phyloP scores from a whole-genome alignment of 2,329 filamentous ascomycete genomes.

The Cladosporium cucumerinum region DNA sequence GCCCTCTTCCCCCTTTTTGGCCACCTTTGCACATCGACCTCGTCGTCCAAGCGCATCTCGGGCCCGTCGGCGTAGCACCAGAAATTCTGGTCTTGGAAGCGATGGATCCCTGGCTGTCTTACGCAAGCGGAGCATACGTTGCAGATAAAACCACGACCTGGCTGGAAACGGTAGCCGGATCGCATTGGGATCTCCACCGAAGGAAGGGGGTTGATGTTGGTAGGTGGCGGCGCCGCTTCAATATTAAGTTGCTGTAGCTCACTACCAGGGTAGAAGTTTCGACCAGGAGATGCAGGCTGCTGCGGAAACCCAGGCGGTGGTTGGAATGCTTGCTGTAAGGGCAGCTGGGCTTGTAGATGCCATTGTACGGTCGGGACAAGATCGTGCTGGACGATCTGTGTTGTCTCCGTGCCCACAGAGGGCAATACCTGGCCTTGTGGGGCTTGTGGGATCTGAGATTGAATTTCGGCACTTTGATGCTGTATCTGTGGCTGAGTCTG shows the following conservation, averaged over 20 bases:
- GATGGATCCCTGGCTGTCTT: slow-evolving; percentile 1
- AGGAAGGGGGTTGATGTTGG: neutral
- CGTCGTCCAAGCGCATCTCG: neutral
- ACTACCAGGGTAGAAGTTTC: neutral
- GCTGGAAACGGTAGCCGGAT: slow-evolving; percentile 4
- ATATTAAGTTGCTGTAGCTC: neutral
- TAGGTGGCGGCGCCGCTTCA: neutral
- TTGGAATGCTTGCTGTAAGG: slow-evolving; percentile 5
- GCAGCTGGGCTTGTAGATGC: neutral
- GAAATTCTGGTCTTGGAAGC: neutral
- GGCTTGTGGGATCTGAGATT: neutral
- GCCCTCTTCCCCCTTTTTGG: slow-evolving; percentile 22
- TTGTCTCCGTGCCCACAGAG: neutral
- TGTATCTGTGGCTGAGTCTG: neutral
- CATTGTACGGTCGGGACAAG: neutral
- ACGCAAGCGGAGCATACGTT: neutral
- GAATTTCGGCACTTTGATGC: neutral
- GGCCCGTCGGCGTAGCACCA: slow-evolving; percentile 10
- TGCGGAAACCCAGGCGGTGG: slow-evolving; percentile 10
- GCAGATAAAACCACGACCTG: slow-evolving; percentile 8
- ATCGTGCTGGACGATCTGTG: neutral
- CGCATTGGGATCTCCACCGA: neutral
- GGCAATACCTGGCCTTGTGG: neutral
- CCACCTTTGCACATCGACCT: neutral
- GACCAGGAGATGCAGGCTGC: neutral